Evolutionary conservation across 2,329 filamentous ascomycete genomes (phyloP).

Genomic region (Trichoderma afroharzianum): DNA sequence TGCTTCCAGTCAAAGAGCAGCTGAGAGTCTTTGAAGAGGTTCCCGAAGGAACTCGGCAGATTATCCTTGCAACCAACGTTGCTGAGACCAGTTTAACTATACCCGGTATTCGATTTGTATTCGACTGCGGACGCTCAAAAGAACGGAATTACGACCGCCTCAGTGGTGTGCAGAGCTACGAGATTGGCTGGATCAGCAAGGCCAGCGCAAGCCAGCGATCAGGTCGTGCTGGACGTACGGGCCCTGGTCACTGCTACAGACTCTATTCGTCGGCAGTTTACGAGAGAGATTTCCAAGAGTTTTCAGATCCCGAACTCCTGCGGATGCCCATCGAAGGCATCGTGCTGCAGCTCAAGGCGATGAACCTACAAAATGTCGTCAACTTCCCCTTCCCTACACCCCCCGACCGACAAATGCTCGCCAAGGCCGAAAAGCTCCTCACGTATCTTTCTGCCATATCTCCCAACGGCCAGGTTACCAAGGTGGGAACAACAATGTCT

Average conservation of each 20-base stretch:
- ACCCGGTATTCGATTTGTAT: slow-evolving; percentile 90
- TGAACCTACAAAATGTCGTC: slow-evolving; percentile 84
- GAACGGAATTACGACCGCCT: slow-evolving; percentile 84
- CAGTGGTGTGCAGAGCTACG: slow-evolving; percentile 92
- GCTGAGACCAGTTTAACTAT: slow-evolving; percentile 97
- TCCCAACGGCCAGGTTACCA: slow-evolving; percentile 68
- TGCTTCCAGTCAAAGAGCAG: slow-evolving; percentile 86
- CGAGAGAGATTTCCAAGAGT: slow-evolving; percentile 82
- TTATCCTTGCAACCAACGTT: slow-evolving; percentile 92
- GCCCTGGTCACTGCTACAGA: slow-evolving; percentile 91
- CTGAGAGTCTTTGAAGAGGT: slow-evolving; percentile 82
- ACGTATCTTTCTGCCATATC: slow-evolving; percentile 81
- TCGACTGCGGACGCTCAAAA: slow-evolving; percentile 89
- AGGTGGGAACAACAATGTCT: slow-evolving; percentile 75
- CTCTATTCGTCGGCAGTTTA: slow-evolving; percentile 94
- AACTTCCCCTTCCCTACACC: slow-evolving; percentile 97
- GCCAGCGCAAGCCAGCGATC: slow-evolving; percentile 88
- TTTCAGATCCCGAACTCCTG: slow-evolving; percentile 82
- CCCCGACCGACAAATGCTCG: slow-evolving; percentile 71
- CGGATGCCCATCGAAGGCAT: slow-evolving; percentile 90
- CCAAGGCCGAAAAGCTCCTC: slow-evolving; percentile 80
- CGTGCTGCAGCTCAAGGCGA: slow-evolving; percentile 89
- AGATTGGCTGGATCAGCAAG: slow-evolving; percentile 96
- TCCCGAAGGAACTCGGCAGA: slow-evolving; percentile 76
- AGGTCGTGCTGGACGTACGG: slow-evolving; percentile 91